phyloP scores from a whole-genome alignment of 257 asterid species.

The Lycium barbarum region DNA sequence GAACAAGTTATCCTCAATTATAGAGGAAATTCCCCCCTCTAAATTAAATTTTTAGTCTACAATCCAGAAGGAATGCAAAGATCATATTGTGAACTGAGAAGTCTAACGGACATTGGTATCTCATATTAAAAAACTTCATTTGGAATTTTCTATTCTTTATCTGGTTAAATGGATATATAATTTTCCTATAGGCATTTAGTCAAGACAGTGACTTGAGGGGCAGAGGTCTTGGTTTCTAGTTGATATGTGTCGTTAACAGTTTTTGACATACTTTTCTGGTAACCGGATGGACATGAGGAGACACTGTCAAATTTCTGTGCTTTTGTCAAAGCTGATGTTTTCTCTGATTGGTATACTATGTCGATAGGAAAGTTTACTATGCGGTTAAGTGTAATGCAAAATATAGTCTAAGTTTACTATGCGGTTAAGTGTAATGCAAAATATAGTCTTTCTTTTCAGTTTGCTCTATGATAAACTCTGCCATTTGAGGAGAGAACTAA shows the following conservation, averaged over 20 bases:
- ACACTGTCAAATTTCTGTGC: constrained; percentile 3
- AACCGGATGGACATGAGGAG: background rate
- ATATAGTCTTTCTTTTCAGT: constrained; percentile 21
- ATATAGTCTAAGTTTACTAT: constrained; percentile 2
- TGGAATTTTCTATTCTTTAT: constrained; percentile 12
- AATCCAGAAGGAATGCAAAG: background rate
- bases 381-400: background rate
- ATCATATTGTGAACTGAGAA: constrained; percentile 14
- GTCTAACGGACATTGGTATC: background rate
- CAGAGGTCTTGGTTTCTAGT: constrained; percentile 4
- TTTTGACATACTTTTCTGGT: background rate
- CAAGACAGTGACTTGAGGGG: constrained; percentile 9
- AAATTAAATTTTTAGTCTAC: background rate
- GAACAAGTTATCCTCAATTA: background rate
- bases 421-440: background rate
- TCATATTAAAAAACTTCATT: background rate
- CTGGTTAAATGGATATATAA: background rate
- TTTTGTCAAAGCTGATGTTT: background rate
- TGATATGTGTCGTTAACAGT: background rate
- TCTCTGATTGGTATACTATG: constrained; percentile 7
- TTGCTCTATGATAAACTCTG: background rate
- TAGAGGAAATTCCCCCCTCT: background rate
- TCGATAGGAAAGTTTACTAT: background rate
- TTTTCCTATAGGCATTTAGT: constrained; percentile 18
- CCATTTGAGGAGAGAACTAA: background rate